Conservation (phyloP, 257 asterid genomes). For the Solanum tacnaense region DNA sequence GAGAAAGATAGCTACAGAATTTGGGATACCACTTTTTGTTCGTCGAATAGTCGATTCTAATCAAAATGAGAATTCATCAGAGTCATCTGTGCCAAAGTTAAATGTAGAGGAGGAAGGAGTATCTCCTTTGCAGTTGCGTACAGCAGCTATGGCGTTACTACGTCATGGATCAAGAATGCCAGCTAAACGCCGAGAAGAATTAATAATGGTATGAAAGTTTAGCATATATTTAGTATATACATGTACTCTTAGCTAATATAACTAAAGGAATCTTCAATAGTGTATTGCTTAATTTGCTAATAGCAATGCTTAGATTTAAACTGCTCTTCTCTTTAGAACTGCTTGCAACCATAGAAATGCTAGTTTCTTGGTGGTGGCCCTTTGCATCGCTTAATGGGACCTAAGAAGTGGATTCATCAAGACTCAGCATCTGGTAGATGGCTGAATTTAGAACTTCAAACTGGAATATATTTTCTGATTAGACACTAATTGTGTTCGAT, state of each 20-base stretch:
- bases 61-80: constrained; percentile 21
- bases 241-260: neutral
- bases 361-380: neutral
- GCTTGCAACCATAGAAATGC: neutral
- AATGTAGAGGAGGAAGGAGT: constrained; percentile 58
- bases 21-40: constrained; percentile 69
- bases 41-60: constrained; percentile 49
- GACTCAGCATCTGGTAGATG: neutral
- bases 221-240: neutral
- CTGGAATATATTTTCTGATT: neutral
- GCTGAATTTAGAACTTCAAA: neutral
- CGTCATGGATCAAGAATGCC: constrained; percentile 90
- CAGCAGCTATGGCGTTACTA: constrained; percentile 91
- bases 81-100: constrained; percentile 19
- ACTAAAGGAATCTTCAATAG: neutral
- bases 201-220: constrained; percentile 46
- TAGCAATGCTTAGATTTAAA: neutral
- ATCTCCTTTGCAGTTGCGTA: constrained; percentile 79
- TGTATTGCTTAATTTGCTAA: neutral
- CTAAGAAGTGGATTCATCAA: neutral
- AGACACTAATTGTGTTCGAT: neutral
- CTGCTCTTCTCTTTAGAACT: neutral
- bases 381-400: neutral
- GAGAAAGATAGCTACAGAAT: constrained; percentile 60
- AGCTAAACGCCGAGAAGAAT: constrained; percentile 65